A percentile compares a stretch with the other conserved stretches of the same genome.
These are phyloP conservation scores for Scytalidium sp. DNA, from an alignment of 2,329 filamentous ascomycete genomes.

Conservation along the genomic window DNA sequence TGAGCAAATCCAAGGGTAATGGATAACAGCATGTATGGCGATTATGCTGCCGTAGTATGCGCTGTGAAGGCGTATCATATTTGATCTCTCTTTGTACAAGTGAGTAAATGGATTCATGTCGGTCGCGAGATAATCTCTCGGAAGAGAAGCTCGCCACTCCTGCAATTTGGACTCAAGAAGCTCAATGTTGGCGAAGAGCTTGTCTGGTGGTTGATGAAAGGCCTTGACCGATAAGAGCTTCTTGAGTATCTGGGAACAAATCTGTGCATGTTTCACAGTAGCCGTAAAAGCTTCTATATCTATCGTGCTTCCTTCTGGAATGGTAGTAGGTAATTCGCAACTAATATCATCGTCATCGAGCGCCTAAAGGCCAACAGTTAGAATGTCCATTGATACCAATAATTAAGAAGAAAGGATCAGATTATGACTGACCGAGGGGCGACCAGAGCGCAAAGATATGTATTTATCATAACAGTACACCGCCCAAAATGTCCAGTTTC, in stretches of 20 bases:
- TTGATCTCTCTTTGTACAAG: neutral
- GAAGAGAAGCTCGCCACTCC: slow-evolving; percentile 3
- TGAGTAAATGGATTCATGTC: neutral
- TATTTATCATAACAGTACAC: slow-evolving; percentile 17
- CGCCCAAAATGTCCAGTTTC: slow-evolving; percentile 17
- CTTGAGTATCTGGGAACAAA: slow-evolving; percentile 10
- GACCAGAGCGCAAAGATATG: slow-evolving; percentile 13
- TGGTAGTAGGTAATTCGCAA: slow-evolving; percentile 8
- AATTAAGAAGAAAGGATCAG: too few species aligned
- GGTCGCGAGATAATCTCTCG: slow-evolving; percentile 3
- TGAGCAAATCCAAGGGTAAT: slow-evolving; percentile 4
- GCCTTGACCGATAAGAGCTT: slow-evolving; percentile 7
- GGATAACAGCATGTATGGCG: slow-evolving; percentile 5
- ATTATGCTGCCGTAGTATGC: slow-evolving; percentile 7
- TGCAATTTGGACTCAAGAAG: slow-evolving; percentile 3
- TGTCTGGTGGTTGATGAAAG: neutral
- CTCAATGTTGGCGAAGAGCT: neutral
- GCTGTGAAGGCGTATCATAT: slow-evolving; percentile 2
- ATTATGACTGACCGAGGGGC: slow-evolving; percentile 14
- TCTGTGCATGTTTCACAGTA: slow-evolving; percentile 8
- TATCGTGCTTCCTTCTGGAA: neutral
- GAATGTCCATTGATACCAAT: too few species aligned
- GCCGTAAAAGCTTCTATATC: slow-evolving; percentile 7
- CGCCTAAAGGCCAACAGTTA: slow-evolving; percentile 3
- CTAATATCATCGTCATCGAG: slow-evolving; percentile 15